phyloP scores from a whole-genome alignment of 2,329 filamentous ascomycete species.

The Sporothrix sp. region DNA sequence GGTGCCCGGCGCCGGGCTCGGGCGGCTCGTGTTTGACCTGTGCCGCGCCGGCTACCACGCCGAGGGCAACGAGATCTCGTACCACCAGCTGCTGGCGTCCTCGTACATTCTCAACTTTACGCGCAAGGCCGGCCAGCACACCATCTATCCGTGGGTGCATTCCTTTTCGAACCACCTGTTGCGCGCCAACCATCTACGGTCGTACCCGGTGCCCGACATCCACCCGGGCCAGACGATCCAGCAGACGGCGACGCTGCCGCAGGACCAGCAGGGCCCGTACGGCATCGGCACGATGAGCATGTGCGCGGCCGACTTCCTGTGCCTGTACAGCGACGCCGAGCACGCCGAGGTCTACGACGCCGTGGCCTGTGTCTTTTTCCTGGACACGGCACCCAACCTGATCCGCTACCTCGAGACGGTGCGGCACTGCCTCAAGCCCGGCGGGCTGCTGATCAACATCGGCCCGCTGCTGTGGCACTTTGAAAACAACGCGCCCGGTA shows the following conservation, averaged over 20 bases:
- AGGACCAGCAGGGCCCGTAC: slow-evolving; percentile 11
- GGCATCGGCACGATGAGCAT: slow-evolving; percentile 68
- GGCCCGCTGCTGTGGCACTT: slow-evolving; percentile 95
- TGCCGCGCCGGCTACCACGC: slow-evolving; percentile 60
- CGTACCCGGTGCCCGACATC: slow-evolving; percentile 69
- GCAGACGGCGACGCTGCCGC: neutral
- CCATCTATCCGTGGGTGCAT: slow-evolving; percentile 75
- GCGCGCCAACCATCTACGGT: slow-evolving; percentile 63
- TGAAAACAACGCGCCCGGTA: slow-evolving; percentile 59
- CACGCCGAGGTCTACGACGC: slow-evolving; percentile 62
- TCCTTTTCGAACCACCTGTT: slow-evolving; percentile 77
- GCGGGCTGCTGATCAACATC: slow-evolving; percentile 79
- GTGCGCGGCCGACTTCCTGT: slow-evolving; percentile 85
- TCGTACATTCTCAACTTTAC: slow-evolving; percentile 66
- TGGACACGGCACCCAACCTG: slow-evolving; percentile 91
- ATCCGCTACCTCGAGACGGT: slow-evolving; percentile 85
- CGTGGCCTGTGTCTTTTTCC: slow-evolving; percentile 86
- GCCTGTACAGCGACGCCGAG: slow-evolving; percentile 61
- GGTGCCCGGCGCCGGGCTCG: slow-evolving; percentile 82
- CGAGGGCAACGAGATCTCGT: slow-evolving; percentile 94
- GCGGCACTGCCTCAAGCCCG: slow-evolving; percentile 61
- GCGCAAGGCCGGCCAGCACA: slow-evolving; percentile 49
- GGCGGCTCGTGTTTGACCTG: slow-evolving; percentile 80
- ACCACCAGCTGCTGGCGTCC: slow-evolving; percentile 87
- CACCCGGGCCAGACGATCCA: slow-evolving; percentile 53